Evolutionary conservation across 495 filamentous ascomycete species (phyloP).

Genomic region (Cladorrhinum samala): DNA sequence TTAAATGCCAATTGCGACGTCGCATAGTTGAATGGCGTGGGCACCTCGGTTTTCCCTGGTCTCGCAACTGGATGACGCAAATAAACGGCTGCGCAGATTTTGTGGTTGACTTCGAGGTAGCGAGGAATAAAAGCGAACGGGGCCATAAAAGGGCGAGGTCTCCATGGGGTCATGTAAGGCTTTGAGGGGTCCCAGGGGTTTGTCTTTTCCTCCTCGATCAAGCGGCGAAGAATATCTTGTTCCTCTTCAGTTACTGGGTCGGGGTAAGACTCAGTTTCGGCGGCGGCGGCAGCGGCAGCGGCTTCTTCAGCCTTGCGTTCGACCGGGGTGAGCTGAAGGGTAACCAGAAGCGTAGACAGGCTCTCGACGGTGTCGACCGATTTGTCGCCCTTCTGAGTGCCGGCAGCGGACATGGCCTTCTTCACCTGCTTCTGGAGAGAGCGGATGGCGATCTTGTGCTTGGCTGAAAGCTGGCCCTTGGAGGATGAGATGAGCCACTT

Average conservation of each 20-base stretch:
- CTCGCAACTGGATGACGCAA: conserved; percentile 91
- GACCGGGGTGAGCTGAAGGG: conserved; percentile 9
- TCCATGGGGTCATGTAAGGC: conserved; percentile 88
- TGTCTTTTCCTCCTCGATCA: conserved; percentile 40
- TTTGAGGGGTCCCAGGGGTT: conserved; percentile 72
- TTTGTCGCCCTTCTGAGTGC: no score
- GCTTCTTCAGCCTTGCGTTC: conserved; percentile 45
- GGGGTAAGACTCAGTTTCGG: background rate
- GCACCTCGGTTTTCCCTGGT: conserved; percentile 81
- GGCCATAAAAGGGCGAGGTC: conserved; percentile 77
- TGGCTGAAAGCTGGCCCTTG: conserved; percentile 15
- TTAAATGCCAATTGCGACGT: conserved; percentile 73
- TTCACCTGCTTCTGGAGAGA: conserved; percentile 26
- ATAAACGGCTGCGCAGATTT: conserved; percentile 92
- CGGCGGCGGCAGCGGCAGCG: background rate
- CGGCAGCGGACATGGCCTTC: conserved; percentile 15
- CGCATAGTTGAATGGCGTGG: conserved; percentile 65
- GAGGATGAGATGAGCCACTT: conserved; percentile 21
- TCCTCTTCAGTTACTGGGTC: background rate
- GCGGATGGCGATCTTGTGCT: conserved; percentile 34
- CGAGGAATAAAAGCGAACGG: conserved; percentile 91
- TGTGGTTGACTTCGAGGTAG: conserved; percentile 96
- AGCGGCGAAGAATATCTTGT: conserved; percentile 7
- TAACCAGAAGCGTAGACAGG: conserved; percentile 20
- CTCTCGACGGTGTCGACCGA: conserved; percentile 5